phyloP scores from a whole-genome alignment of 2,329 filamentous ascomycete genomes.

The Lasiodiplodia hormozganensis region DNA sequence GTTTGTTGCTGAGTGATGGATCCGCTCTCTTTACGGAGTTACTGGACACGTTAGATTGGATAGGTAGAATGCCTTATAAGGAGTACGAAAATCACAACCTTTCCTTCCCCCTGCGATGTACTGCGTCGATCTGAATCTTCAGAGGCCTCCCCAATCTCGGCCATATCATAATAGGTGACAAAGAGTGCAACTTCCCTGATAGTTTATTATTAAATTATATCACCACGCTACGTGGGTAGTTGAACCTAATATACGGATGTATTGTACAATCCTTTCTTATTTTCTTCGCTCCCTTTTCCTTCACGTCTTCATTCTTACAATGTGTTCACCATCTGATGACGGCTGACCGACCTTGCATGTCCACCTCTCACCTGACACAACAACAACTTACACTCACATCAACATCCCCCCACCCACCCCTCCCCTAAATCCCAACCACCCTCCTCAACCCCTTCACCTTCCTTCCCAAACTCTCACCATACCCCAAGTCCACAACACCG shows the following conservation, averaged over 20 bases:
- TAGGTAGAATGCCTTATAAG: background rate
- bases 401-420: background rate
- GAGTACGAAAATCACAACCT: background rate
- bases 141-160: too few relatives aligned
- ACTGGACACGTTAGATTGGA: background rate
- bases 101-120: background rate
- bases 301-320: too few relatives aligned
- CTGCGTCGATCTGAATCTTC: too few relatives aligned
- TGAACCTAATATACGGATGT: too few relatives aligned
- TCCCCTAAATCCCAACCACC: constrained; percentile 29
- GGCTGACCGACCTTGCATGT: too few relatives aligned
- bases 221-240: too few relatives aligned
- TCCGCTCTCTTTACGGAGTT: background rate
- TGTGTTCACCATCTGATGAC: too few relatives aligned
- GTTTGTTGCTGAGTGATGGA: background rate
- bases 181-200: too few relatives aligned
- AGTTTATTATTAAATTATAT: too few relatives aligned
- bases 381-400: background rate
- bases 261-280: too few relatives aligned
- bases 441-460: constrained; percentile 50
- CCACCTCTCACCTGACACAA: background rate
- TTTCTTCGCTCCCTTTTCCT: too few relatives aligned
- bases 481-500: constrained; percentile 57
- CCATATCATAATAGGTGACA: too few relatives aligned
- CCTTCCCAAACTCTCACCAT: constrained; percentile 50